Percentiles rank a stretch among this genome's conserved stretches.
Evolutionary conservation across 2,329 filamentous ascomycete species (phyloP).

Genomic region (Trichoderma breve): DNA sequence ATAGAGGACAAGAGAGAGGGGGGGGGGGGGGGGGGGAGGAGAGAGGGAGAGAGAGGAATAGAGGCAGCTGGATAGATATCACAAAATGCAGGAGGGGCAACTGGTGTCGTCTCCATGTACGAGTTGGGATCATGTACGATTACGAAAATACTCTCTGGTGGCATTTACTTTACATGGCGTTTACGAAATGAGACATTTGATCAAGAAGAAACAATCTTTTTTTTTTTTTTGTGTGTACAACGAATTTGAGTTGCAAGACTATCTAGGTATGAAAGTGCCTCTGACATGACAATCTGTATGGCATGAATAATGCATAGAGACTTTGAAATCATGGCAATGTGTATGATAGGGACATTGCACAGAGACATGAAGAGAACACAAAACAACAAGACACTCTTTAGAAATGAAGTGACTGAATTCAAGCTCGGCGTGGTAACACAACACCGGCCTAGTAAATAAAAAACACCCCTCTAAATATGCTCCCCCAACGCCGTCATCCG

Average conservation of each 20-base stretch:
- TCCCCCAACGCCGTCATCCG: conserved; percentile 5
- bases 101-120: conserved; percentile 23
- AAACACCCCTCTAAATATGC: neutral
- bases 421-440: neutral
- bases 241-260: neutral
- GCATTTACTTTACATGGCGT: conserved; percentile 40
- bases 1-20: neutral
- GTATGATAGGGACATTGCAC: neutral
- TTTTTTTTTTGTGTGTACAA: neutral
- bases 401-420: neutral
- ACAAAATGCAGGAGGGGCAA: neutral
- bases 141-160: conserved; percentile 29
- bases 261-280: neutral
- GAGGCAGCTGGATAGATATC: neutral
- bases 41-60: neutral
- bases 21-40: neutral
- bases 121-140: conserved; percentile 34
- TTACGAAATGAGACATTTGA: conserved; percentile 22
- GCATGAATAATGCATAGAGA: neutral
- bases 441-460: neutral
- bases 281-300: neutral
- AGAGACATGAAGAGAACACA: neutral
- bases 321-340: neutral
- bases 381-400: neutral
- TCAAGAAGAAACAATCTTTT: neutral